These are phyloP conservation scores for Backusella liffmaniae DNA, from an alignment of 192 early-diverging fungal genomes.

Conservation along the genomic window DNA sequence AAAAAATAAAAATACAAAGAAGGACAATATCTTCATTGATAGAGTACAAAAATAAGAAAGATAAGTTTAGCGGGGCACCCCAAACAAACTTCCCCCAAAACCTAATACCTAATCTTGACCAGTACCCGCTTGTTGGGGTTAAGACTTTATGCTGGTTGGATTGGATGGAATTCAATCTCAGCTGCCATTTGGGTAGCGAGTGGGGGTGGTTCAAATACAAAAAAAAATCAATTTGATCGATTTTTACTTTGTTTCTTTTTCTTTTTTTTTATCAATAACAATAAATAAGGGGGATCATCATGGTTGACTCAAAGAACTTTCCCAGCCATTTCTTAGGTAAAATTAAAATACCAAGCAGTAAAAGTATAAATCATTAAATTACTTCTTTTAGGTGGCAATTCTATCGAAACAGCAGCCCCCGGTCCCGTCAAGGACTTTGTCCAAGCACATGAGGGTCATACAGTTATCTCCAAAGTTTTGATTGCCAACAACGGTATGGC, in stretches of 20 bases:
- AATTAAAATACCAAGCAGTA: background rate
- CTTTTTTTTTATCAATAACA: background rate
- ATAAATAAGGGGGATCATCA: conserved; percentile 5
- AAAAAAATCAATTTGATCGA: background rate
- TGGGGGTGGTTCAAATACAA: conserved; percentile 6
- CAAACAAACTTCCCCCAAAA: conserved; percentile 14
- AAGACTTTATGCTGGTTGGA: background rate
- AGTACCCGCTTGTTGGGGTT: conserved; percentile 19
- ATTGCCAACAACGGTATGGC: conserved; percentile 99
- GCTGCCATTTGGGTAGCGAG: background rate
- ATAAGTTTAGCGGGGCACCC: background rate
- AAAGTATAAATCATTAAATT: conserved; percentile 6
- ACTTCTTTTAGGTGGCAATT: conserved; percentile 62
- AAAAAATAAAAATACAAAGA: background rate
- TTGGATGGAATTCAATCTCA: conserved; percentile 10
- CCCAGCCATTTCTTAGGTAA: conserved; percentile 27
- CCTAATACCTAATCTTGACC: background rate
- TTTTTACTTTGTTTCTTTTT: background rate
- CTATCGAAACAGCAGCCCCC: conserved; percentile 59
- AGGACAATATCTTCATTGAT: background rate
- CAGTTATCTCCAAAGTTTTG: conserved; percentile 90
- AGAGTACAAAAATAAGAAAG: background rate
- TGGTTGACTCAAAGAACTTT: conserved; percentile 19
- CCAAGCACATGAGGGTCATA: conserved; percentile 73
- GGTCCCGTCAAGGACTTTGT: conserved; percentile 76